phyloP scores from a whole-genome alignment of 768 basidiomycete genomes.

The Lentinula sp. region DNA sequence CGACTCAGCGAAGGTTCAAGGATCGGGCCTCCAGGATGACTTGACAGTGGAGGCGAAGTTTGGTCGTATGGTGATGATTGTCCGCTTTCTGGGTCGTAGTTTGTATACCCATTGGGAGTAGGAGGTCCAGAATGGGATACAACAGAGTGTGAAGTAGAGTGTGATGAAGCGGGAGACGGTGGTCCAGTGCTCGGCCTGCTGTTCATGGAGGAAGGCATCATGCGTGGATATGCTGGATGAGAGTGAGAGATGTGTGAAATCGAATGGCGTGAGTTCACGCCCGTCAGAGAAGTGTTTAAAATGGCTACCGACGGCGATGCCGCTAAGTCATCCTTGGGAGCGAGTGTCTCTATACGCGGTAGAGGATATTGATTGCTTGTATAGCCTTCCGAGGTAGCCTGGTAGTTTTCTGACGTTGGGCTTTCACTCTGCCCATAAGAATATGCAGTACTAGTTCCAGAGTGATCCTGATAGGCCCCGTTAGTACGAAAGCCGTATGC shows the following conservation, averaged over 20 bases:
- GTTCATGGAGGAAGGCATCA: not conserved
- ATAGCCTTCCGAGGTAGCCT: constrained; percentile 13
- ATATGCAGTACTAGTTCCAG: constrained; percentile 23
- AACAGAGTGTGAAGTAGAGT: constrained; percentile 30
- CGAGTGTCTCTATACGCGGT: constrained; percentile 16
- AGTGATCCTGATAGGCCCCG: constrained; percentile 41
- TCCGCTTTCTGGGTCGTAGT: not conserved
- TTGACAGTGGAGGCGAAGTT: constrained; percentile 30
- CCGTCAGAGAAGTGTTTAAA: constrained; percentile 20
- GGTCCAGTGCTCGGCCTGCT: constrained; percentile 25
- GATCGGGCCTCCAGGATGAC: constrained; percentile 22
- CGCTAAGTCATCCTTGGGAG: not conserved
- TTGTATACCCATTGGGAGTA: not conserved
- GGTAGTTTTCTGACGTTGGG: constrained; percentile 15
- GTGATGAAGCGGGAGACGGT: constrained; percentile 46
- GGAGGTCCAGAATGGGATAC: constrained; percentile 5
- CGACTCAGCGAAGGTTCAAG: constrained; percentile 18
- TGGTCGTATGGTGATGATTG: not conserved
- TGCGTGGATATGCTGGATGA: constrained; percentile 34
- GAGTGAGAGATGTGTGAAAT: constrained; percentile 58
- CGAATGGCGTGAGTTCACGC: constrained; percentile 48
- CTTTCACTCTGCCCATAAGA: constrained; percentile 33
- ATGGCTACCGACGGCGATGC: constrained; percentile 21
- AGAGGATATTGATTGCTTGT: constrained; percentile 17
- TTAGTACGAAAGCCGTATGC: constrained; percentile 31